A percentile compares a stretch with the other conserved stretches of the same genome.
Conservation (phyloP, 1,284 basidiomycete genomes). For the Ceratobasidium sp. region DNA sequence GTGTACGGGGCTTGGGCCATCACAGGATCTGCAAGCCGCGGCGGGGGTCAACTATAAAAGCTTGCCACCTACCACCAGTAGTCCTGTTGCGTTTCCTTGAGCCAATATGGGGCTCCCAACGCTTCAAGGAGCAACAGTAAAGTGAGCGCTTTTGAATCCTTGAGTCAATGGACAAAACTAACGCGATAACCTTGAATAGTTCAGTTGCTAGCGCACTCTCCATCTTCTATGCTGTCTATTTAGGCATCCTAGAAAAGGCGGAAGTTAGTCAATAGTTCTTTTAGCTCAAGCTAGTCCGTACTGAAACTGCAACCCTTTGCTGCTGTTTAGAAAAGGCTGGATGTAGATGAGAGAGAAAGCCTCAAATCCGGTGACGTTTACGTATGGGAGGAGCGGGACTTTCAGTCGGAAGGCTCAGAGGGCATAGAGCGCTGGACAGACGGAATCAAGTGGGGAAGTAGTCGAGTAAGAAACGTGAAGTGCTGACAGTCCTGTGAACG, state of each 20-base stretch:
- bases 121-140: constrained; percentile 34
- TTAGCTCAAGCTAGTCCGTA: background rate
- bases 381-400: constrained; percentile 40
- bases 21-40: constrained; percentile 20
- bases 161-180: background rate
- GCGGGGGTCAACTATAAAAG: background rate
- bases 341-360: constrained; percentile 35
- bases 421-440: constrained; percentile 43
- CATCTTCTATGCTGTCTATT: constrained; percentile 39
- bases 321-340: constrained; percentile 19
- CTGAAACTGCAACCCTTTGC: background rate
- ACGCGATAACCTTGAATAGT: background rate
- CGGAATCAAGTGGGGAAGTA: constrained; percentile 43
- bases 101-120: constrained; percentile 28
- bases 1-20: background rate
- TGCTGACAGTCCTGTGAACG: background rate
- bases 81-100: background rate
- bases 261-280: constrained; percentile 11
- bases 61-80: constrained; percentile 13
- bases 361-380: constrained; percentile 28
- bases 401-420: constrained; percentile 19
- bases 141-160: constrained; percentile 9
- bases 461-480: constrained; percentile 41
- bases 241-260: constrained; percentile 23
- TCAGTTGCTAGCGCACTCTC: constrained; percentile 26